A percentile compares a stretch with the other conserved stretches of the same genome.
Evolutionary conservation across 768 basidiomycete species (phyloP).

Genomic region (Cyclocybe aegerita): DNA sequence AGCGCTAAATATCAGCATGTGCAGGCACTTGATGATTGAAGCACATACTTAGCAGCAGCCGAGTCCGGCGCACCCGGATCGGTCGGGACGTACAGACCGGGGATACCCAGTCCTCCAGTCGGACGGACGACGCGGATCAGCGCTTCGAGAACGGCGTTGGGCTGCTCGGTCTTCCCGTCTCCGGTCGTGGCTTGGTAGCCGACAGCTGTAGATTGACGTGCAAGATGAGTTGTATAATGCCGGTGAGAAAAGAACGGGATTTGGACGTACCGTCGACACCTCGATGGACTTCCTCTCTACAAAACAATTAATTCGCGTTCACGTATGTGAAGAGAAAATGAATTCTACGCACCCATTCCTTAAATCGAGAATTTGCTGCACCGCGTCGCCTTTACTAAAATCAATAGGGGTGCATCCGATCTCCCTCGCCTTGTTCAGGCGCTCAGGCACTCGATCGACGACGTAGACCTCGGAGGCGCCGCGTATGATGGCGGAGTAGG

Average conservation of each 20-base stretch:
- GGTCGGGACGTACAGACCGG: slow-evolving; percentile 54
- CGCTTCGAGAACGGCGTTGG: slow-evolving; percentile 50
- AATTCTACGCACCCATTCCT: slow-evolving; percentile 38
- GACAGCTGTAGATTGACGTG: slow-evolving; percentile 43
- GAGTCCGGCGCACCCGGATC: slow-evolving; percentile 57
- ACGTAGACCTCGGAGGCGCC: slow-evolving; percentile 55
- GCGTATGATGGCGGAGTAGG: slow-evolving; percentile 51
- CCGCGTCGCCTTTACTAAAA: slow-evolving; percentile 46
- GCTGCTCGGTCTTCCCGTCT: slow-evolving; percentile 56
- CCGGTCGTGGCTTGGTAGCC: slow-evolving; percentile 55
- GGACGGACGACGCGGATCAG: slow-evolving; percentile 52
- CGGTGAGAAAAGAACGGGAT: neutral
- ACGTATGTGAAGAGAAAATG: neutral
- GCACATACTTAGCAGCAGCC: slow-evolving; percentile 43
- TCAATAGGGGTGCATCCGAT: slow-evolving; percentile 53
- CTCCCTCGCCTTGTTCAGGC: slow-evolving; percentile 49
- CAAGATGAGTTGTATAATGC: neutral
- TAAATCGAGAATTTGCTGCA: slow-evolving; percentile 43
- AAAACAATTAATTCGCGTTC: neutral
- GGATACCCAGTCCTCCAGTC: slow-evolving; percentile 58
- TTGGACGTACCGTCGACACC: slow-evolving; percentile 44
- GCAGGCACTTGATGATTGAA: neutral
- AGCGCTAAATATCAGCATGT: neutral
- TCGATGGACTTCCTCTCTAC: slow-evolving; percentile 48
- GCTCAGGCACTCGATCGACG: slow-evolving; percentile 55